Conservation (phyloP, 2,329 filamentous ascomycete genomes). For the Apiospora marii region DNA sequence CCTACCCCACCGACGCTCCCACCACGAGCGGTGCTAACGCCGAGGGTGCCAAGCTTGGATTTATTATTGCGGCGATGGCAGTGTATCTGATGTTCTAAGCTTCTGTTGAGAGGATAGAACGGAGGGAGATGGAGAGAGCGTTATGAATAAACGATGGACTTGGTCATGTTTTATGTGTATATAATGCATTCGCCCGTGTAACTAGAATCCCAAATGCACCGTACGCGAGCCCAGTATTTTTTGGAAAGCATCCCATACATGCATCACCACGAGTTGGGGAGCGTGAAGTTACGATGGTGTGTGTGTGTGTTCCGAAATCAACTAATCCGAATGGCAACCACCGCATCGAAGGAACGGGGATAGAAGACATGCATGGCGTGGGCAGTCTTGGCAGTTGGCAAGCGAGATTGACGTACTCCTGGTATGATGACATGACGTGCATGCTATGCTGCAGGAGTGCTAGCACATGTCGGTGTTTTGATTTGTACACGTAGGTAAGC, state of each 20-base stretch:
- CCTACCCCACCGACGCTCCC: background rate
- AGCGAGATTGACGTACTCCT: background rate
- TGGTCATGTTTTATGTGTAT: conserved; percentile 5
- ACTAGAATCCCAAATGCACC: background rate
- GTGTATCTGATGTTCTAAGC: background rate
- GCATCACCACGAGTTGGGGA: background rate
- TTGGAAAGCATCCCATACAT: background rate
- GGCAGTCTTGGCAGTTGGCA: background rate
- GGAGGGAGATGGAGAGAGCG: background rate
- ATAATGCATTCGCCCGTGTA: background rate
- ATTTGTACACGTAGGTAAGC: background rate
- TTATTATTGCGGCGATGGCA: background rate
- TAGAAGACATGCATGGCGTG: background rate
- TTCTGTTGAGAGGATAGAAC: background rate
- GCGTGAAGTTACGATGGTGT: background rate
- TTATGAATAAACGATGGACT: conserved; percentile 5
- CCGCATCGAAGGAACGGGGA: background rate
- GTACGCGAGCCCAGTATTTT: background rate
- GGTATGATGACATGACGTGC: background rate
- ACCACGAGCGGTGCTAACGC: background rate
- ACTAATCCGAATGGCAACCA: too few species aligned
- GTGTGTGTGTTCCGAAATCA: background rate
- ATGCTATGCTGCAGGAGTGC: background rate
- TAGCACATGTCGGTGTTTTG: background rate
- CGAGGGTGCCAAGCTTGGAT: background rate